Conservation (phyloP, 2,329 filamentous ascomycete species). For the Neofusicoccum cordaticola region DNA sequence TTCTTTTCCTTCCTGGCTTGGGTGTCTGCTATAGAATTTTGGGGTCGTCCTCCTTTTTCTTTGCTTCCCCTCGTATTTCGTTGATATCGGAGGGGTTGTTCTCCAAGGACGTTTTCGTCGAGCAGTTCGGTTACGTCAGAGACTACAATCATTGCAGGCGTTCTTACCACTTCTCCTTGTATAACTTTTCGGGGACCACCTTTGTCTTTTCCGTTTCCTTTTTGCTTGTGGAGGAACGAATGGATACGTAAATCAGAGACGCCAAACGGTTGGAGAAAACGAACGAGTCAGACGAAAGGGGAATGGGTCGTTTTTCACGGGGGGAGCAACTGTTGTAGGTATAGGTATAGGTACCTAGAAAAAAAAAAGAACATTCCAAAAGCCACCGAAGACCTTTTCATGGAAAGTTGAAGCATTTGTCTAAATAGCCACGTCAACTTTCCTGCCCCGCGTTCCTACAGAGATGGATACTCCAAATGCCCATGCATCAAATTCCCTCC, state of each 20-base stretch:
- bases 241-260: neutral
- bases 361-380: too few relatives aligned
- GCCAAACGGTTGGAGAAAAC: too few relatives aligned
- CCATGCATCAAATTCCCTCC: neutral
- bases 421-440: too few relatives aligned
- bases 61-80: neutral
- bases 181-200: neutral
- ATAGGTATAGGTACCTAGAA: too few relatives aligned
- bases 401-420: too few relatives aligned
- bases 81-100: neutral
- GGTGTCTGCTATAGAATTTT: neutral
- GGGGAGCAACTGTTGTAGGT: too few relatives aligned
- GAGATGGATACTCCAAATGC: too few relatives aligned
- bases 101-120: neutral
- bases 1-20: neutral
- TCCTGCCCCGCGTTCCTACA: too few relatives aligned
- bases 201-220: neutral
- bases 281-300: too few relatives aligned
- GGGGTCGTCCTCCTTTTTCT: neutral
- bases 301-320: too few relatives aligned
- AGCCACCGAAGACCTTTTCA: too few relatives aligned
- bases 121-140: neutral
- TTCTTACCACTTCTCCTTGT: neutral
- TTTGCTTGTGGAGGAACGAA: neutral
- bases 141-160: slow-evolving; percentile 1